Evolutionary conservation across 2,329 filamentous ascomycete genomes (phyloP), one percentile per base, ranked within the genome.

Genomic region (Beauveria asiatica): DNA sequence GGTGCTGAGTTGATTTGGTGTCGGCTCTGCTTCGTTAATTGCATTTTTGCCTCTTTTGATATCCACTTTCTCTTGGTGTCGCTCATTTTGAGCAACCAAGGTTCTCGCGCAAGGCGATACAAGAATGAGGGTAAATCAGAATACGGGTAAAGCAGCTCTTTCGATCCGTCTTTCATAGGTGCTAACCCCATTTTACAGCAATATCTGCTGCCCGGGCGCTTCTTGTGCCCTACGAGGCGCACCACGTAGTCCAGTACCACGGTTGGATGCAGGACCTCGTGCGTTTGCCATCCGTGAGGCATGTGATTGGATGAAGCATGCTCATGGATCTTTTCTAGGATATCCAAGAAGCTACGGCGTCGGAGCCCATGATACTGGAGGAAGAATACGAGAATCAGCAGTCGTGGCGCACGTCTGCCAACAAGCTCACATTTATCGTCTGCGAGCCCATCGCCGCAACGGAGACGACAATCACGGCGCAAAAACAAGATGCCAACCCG

Each of bases 341-440:
- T 51, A 89, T 97, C 44, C 92, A 88, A 76, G 79, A 85, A 73
- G 87, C 89, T 58, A 97, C 93, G 0, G 92, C 93, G 1, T 97
- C 92, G 0, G 92, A 97, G 64, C 89, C 87, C 0, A 80, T 97
- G 55, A 86, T 83, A 0, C 78, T 97, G 0, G 78, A 84, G 1
- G 88, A 96, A 70, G 93, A 97, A 77, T 91, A 94, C 73, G 83
- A 84, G 54, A 97, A 97, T 86, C 93, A 97, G 73, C 75, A 76
- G n/a, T 90, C 86, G 64, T 97, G 93, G 93, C 86, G 92, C 42
- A 76, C 76, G 21, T 89, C 94, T 46, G 73, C 76, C 27, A 92
- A 97, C 74, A 97, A 97, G 75, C 73, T 97, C 63, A 97, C 93
- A 0, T 97, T 97, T 67, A 96, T 97, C 70, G 74, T 89, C 58